A percentile compares a stretch with the other conserved stretches of the same genome.
These are phyloP conservation scores for Borovskyia barvae DNA, from an alignment of 208 protist genomes.

Conservation along the genomic window DNA sequence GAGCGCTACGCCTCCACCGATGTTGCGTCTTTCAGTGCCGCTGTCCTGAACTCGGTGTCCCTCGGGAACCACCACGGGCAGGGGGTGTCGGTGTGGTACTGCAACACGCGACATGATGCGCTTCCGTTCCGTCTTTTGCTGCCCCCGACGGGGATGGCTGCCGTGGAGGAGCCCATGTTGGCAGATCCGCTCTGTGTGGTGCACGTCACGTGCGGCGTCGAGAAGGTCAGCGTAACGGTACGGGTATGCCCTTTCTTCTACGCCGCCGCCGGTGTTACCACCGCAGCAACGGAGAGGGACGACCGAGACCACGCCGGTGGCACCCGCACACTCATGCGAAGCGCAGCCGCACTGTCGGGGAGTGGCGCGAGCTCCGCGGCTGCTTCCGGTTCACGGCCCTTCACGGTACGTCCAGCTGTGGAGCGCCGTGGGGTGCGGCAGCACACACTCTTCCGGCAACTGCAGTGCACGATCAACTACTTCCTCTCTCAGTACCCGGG, in stretches of 20 bases:
- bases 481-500: slow-evolving; percentile 57
- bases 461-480: slow-evolving; percentile 55
- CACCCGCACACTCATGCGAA: too few species aligned
- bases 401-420: background rate
- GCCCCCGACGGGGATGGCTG: slow-evolving; percentile 28
- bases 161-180: slow-evolving; percentile 71
- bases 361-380: background rate
- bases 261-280: slow-evolving; percentile 1
- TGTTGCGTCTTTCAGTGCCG: slow-evolving; percentile 62
- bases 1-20: slow-evolving; percentile 60
- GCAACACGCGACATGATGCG: slow-evolving; percentile 71
- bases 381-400: background rate
- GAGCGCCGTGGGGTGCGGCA: slow-evolving; percentile 19
- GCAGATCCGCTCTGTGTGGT: slow-evolving; percentile 68
- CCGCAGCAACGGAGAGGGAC: background rate
- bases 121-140: slow-evolving; percentile 64
- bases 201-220: slow-evolving; percentile 30
- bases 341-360: background rate
- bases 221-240: slow-evolving; percentile 29
- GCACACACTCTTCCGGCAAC: slow-evolving; percentile 25
- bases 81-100: slow-evolving; percentile 69
- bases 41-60: slow-evolving; percentile 70
- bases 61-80: slow-evolving; percentile 86
- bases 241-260: slow-evolving; percentile 36
- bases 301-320: background rate